phyloP scores from a whole-genome alignment of 768 basidiomycete genomes.

The Agaricus blazei region DNA sequence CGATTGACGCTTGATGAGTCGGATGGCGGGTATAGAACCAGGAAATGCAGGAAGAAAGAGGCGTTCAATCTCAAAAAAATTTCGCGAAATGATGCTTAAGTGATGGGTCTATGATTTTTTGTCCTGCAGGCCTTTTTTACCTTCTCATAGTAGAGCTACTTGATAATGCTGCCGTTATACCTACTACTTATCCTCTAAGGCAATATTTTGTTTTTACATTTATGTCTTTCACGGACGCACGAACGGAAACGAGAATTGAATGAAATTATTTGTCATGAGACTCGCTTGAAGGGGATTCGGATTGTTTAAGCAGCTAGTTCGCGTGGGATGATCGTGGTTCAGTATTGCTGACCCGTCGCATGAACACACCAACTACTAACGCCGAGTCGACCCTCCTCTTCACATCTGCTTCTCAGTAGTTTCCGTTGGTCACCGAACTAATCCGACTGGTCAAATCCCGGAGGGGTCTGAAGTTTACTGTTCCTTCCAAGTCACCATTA shows the following conservation, averaged over 20 bases:
- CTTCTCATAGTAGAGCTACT: constrained; percentile 1
- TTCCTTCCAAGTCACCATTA: too few species aligned
- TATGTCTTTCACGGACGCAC: not conserved
- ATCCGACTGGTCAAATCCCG: too few species aligned
- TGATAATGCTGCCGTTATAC: constrained; percentile 5
- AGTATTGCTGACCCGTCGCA: not conserved
- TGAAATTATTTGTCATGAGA: not conserved
- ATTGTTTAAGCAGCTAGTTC: not conserved
- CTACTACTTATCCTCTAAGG: constrained; percentile 1
- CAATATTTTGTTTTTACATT: not conserved
- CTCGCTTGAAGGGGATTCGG: not conserved
- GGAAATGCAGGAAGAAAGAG: not conserved
- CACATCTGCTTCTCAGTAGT: too few species aligned
- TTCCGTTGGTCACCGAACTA: too few species aligned
- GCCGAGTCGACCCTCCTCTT: too few species aligned
- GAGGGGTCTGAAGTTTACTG: too few species aligned
- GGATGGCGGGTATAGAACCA: not conserved
- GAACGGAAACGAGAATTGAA: not conserved
- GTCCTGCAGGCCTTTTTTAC: not conserved
- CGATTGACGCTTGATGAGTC: not conserved
- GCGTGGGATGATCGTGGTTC: constrained; percentile 1
- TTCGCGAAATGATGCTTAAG: not conserved
- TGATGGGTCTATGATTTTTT: not conserved
- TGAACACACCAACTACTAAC: too few species aligned
- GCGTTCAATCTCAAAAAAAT: not conserved